Evolutionary conservation across 768 basidiomycete species (phyloP), one percentile per base, ranked within the genome.

Genomic region (Dendrothele bispora): DNA sequence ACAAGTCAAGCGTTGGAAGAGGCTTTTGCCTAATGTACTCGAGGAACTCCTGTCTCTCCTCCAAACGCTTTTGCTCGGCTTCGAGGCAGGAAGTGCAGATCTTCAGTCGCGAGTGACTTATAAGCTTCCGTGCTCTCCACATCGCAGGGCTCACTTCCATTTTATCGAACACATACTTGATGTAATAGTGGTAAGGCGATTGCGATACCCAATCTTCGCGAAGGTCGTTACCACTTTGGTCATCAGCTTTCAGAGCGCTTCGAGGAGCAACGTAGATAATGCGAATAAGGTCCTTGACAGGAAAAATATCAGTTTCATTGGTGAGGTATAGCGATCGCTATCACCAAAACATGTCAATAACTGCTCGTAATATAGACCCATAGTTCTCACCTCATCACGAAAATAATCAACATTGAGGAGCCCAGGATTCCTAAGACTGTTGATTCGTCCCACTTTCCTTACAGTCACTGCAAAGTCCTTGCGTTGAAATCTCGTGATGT

Each of bases 161-260:
- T 0, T 67, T 67, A 1, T 76, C 76, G 45, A 85, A 82, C 2
- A 47, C 50, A 51, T 79, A 85, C n/a, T 61, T 57, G 48, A 78
- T 59, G 46, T 77, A 87, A 61, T 86, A 89, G 47, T 82, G 80
- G 22, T 73, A 61, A 0, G 80, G 74, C 1, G 83, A 83, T 20
- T 72, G 55, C 11, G 68, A 55, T 3, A 84, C 58, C 83, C 83
- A 83, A 0, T 63, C 55, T 26, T 72, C 59, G 24, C 78, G 49
- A n/a, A n/a, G n/a, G n/a, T n/a, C n/a, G n/a, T n/a, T n/a, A n/a
- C n/a, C n/a, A n/a, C n/a, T 29, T 54, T 17, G 43, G 17, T 44
- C 41, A 7, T n/a, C 42, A 27, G 65, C 61, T 7, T 59, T 58
- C 38, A 68, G 51, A 12, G 60, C 43, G 34, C 50, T 17, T 57